phyloP scores from a whole-genome alignment of 208 protist species.

The Phytomonas sp. region DNA sequence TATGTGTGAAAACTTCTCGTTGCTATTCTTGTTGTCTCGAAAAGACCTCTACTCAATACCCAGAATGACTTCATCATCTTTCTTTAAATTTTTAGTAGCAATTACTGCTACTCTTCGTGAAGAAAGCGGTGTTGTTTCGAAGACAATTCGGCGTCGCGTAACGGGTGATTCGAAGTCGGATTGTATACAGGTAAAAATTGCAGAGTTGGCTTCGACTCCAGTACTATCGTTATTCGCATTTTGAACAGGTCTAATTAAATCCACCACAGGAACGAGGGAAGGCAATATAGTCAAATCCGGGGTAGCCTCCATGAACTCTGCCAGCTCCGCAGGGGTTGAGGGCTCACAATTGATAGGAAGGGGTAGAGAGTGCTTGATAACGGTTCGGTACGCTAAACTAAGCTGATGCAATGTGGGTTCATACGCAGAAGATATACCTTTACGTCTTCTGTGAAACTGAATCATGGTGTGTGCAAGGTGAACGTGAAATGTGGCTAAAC shows the following conservation, averaged over 20 bases:
- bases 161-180: conserved; percentile 55
- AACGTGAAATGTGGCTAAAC: conserved; percentile 9
- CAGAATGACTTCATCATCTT: conserved; percentile 60
- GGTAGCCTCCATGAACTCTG: conserved; percentile 39
- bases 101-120: conserved; percentile 62
- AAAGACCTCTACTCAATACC: conserved; percentile 25
- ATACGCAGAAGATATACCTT: conserved; percentile 7
- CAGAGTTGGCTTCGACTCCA: conserved; percentile 33
- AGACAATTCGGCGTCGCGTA: conserved; percentile 43
- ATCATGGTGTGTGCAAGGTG: conserved; percentile 28
- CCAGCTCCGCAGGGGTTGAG: conserved; percentile 60
- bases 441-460: conserved; percentile 27
- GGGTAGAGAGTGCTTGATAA: conserved; percentile 53
- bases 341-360: conserved; percentile 60
- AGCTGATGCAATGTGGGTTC: conserved; percentile 32
- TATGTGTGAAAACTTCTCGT: neutral
- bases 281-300: conserved; percentile 51
- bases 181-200: conserved; percentile 65
- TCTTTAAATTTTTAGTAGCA: conserved; percentile 47
- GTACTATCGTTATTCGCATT: neutral
- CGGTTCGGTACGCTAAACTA: conserved; percentile 30
- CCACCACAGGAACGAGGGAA: conserved; percentile 71
- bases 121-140: conserved; percentile 42
- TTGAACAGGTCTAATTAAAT: conserved; percentile 37
- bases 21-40: neutral